A percentile compares a stretch with the other conserved stretches of the same genome.
Conservation (phyloP, 2,329 filamentous ascomycete species). For the Pseudogymnoascus sp. region DNA sequence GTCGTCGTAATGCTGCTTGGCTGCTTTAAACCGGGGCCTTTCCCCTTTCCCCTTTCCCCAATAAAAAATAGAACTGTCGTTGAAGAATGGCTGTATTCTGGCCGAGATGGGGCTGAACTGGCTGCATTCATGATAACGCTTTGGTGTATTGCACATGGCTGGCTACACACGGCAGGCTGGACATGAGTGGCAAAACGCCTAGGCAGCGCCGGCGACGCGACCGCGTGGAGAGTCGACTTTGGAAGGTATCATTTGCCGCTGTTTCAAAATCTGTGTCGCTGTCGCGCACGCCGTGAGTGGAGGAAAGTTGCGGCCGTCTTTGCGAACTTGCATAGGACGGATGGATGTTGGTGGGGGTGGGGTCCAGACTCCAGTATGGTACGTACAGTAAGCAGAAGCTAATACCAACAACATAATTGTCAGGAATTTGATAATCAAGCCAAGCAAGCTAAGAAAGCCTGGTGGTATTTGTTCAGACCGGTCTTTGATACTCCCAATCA, state of each 20-base stretch:
- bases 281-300: constrained; percentile 4
- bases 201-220: not conserved
- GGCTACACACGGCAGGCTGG: not conserved
- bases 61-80: not conserved
- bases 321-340: not conserved
- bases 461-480: not conserved
- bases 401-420: not conserved
- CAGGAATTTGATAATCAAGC: not conserved
- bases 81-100: not conserved
- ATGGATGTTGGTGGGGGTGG: not conserved
- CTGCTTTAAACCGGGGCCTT: not conserved
- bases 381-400: constrained; percentile 2
- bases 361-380: not conserved
- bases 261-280: not conserved
- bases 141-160: not conserved
- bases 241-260: not conserved
- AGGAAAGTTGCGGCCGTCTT: not conserved
- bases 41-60: not conserved
- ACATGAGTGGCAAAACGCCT: not conserved
- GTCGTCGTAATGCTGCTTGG: not conserved
- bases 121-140: not conserved
- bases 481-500: not conserved
- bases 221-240: not conserved
- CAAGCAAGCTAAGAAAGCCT: not conserved
- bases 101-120: not conserved